These are phyloP conservation scores for Aphanomyces astaci DNA, from an alignment of 352 stramenopile genomes.

Conservation along the genomic window DNA sequence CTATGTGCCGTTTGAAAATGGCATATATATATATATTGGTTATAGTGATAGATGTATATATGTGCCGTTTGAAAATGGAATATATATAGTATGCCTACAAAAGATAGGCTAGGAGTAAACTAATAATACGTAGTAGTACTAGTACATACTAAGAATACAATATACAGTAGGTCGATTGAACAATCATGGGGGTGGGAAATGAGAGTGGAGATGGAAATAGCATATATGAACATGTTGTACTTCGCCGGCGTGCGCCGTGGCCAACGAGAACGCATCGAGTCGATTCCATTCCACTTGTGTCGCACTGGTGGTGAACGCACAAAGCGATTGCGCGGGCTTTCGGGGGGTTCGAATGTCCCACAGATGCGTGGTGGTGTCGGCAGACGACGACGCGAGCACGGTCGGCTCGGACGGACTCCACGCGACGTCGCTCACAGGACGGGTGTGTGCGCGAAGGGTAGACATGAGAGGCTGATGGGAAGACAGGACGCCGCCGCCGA, in stretches of 20 bases:
- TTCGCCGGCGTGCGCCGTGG: constrained; percentile 73
- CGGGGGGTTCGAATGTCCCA: constrained; percentile 75
- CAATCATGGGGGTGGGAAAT: not conserved
- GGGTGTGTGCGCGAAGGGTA: constrained; percentile 63
- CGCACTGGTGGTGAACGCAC: constrained; percentile 56
- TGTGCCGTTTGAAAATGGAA: no score
- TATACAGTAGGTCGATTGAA: no score
- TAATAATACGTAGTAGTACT: no score
- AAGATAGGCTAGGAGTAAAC: no score
- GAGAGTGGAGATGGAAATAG: no score
- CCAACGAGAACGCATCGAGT: constrained; percentile 51
- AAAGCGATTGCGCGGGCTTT: constrained; percentile 58
- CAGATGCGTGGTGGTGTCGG: constrained; percentile 67
- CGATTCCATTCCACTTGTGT: constrained; percentile 73
- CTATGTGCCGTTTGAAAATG: no score
- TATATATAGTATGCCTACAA: no score
- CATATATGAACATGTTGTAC: no score
- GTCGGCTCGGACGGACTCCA: constrained; percentile 68
- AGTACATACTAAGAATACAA: no score
- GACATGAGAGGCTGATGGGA: constrained; percentile 49
- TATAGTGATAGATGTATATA: no score
- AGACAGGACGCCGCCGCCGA: constrained; percentile 17
- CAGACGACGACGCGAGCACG: constrained; percentile 68
- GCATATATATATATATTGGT: no score
- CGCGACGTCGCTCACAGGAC: constrained; percentile 62